Base-by-base conservation (phyloP, 345 rosid genomes). In the Fremontodendron californicum region DNA sequence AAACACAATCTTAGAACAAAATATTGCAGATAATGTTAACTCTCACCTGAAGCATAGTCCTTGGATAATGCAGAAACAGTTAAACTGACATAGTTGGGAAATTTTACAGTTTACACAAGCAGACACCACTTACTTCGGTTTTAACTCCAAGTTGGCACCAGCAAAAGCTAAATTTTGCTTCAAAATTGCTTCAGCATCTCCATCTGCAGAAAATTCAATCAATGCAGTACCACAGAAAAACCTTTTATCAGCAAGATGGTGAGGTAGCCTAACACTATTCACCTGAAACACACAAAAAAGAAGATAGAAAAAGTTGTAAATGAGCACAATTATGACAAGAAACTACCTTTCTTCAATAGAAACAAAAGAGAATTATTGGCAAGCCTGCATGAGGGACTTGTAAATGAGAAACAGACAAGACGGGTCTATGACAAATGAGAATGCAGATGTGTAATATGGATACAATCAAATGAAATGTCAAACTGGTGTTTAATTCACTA, bases 221-320 rank as follows among this genome's bases (percentile, higher is more conserved):
- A 89, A 85, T 35, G 85, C 92, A 81, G 86, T 81, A 52, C 90
- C 92, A 78, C 79, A 82, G 77, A 89, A 85, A 66, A 51, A 81
- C 77, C 81, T 82, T 79, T 85, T 89, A 77, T 87, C 88, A 39
- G 79, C 81, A 6, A 84, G 69, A 84, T 85, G 87, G 58, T 82
- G 87, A 81, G 90, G 92, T 62, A 89, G 74, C 77, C 92, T 87
- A 55, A 89, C 87, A 75, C 89, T 87, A 54, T 82, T 81, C 35
- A 88, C 88, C 89, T 88, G 84, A 77, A 77, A 33, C 35, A 49
- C 4, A 29, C 15, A n/a, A 39, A 18, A 73, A 70, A 16, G 23
- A 54, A 19, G 25, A 37, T 6, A 7, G 25, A 37, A 54, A 8
- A 40, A 18, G 31, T 12, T 21, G 29, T 0, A 0, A 73, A 8